These are phyloP conservation scores for Naganishia albida DNA, from an alignment of 1,284 basidiomycete genomes.

Conservation along the genomic window DNA sequence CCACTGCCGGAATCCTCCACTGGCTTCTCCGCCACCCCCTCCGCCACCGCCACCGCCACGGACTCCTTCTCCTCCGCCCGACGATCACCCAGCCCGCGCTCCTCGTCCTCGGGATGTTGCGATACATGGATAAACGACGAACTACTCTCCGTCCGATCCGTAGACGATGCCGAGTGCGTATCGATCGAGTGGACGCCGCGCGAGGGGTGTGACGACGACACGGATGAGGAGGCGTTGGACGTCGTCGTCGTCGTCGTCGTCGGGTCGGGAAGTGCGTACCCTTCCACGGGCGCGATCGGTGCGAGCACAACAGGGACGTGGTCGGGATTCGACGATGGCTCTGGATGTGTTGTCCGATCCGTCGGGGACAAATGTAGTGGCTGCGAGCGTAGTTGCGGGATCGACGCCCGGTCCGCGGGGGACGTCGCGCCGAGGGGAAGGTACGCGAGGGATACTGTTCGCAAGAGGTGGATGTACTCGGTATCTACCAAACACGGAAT, in stretches of 20 bases:
- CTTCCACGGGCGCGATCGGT: slow-evolving; percentile 14
- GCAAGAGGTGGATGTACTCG: slow-evolving; percentile 40
- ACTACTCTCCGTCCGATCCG: slow-evolving; percentile 23
- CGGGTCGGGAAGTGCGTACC: slow-evolving; percentile 30
- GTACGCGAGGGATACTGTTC: slow-evolving; percentile 49
- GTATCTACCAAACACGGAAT: too few species aligned
- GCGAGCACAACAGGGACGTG: slow-evolving; percentile 19
- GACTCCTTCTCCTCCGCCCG: background rate
- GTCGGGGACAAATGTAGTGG: slow-evolving; percentile 6
- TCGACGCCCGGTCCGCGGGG: slow-evolving; percentile 39
- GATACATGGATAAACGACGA: slow-evolving; percentile 46
- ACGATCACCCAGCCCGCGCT: background rate
- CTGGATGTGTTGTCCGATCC: background rate
- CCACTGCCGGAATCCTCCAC: slow-evolving; percentile 5
- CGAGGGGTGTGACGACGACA: slow-evolving; percentile 37
- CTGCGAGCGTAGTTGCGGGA: slow-evolving; percentile 32
- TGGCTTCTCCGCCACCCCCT: slow-evolving; percentile 1
- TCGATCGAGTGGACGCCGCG: slow-evolving; percentile 29
- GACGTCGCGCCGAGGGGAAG: slow-evolving; percentile 37
- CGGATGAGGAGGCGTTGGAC: slow-evolving; percentile 36
- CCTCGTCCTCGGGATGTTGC: slow-evolving; percentile 34
- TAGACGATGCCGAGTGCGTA: slow-evolving; percentile 15
- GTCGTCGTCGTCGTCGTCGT: too few species aligned
- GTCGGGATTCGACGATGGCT: background rate
- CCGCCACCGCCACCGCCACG: slow-evolving; percentile 13